A percentile compares a stretch with the other conserved stretches of the same genome.
These are phyloP conservation scores for Casuarina glauca DNA, from an alignment of 306 rosid genomes.

Conservation along the genomic window DNA sequence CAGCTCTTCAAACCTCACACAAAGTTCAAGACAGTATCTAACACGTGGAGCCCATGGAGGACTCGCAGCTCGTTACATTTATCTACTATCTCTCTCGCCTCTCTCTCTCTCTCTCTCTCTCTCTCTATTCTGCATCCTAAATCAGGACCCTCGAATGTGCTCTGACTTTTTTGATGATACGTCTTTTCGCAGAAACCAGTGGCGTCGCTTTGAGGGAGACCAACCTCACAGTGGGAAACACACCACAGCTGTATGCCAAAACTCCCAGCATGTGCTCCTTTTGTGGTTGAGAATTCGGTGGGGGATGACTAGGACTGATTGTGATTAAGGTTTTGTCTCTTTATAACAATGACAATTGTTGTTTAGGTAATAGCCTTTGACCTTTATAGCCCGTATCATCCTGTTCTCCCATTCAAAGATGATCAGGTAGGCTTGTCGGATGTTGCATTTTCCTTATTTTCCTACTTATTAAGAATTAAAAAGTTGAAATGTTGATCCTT, in stretches of 20 bases:
- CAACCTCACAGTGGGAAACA: neutral
- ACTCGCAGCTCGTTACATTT: neutral
- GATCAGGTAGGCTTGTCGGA: no score
- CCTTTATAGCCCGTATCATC: constrained; percentile 12
- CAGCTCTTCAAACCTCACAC: constrained; percentile 31
- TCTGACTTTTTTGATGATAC: neutral
- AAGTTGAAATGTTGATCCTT: no score
- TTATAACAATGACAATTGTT: neutral
- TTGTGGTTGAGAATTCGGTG: constrained; percentile 21
- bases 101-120: neutral
- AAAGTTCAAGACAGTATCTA: constrained; percentile 41
- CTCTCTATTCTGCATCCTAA: neutral
- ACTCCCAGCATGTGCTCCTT: constrained; percentile 3
- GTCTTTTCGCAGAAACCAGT: neutral
- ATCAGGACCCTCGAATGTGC: constrained; percentile 8
- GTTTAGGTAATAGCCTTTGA: constrained; percentile 24
- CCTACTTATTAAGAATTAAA: no score
- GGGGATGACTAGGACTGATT: constrained; percentile 19
- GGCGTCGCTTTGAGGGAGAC: neutral
- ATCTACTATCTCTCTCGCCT: neutral
- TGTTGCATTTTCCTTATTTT: no score
- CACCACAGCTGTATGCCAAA: constrained; percentile 22
- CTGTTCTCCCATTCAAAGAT: no score
- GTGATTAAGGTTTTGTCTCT: constrained; percentile 27
- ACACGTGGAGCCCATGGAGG: constrained; percentile 34